Base-by-base conservation (phyloP, 768 basidiomycete species). In the Roridomyces roridus region DNA sequence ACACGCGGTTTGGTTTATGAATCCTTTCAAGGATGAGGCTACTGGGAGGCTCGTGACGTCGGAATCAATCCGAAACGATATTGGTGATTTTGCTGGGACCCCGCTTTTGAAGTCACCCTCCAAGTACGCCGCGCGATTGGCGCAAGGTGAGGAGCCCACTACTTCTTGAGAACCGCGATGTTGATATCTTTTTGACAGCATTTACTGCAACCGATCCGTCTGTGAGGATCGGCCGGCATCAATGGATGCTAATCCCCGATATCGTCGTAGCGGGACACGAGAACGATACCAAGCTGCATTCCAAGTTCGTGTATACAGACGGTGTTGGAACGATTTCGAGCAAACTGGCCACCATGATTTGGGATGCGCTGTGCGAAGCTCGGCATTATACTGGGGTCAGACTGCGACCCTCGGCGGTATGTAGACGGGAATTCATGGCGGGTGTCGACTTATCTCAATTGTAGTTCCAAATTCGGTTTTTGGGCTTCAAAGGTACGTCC, bases 401-500 rank as follows among this genome's bases (percentile, higher is more conserved):
- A 0, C 58, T 84, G 11, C 67, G 79, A 56, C 89, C 89, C 15
- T 84, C 82, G 42, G 89, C 84, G 5, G 89, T 90, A 62, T 74
- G 85, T 75, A n/a, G n/a, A n/a, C 7, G 7, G 2, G 31, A 34
- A 34, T 8, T 34, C 31, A 8, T 11, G 11, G 31, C 7, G 7
- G 31, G 11, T 34, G 31, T 4, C 3, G 31, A 34, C 31, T 34
- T 3, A 34, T 3, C 11, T 42, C 9, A 25, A 29, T 37, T 48
- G 34, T 35, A 66, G 48, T 37, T 53, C 34, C 91, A 91, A 73
- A 92, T 94, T 45, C 85, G 93, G 42, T 89, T 94, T 67, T 68
- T 94, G 41, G 92, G 91, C 18, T 92, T 80, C 71, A 95, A 95
- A 70, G 94, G n/a, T n/a, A n/a, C n/a, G n/a, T n/a, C n/a, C n/a